phyloP scores from a whole-genome alignment of 352 stramenopile genomes.

The Globisporangium cylindrosporum region DNA sequence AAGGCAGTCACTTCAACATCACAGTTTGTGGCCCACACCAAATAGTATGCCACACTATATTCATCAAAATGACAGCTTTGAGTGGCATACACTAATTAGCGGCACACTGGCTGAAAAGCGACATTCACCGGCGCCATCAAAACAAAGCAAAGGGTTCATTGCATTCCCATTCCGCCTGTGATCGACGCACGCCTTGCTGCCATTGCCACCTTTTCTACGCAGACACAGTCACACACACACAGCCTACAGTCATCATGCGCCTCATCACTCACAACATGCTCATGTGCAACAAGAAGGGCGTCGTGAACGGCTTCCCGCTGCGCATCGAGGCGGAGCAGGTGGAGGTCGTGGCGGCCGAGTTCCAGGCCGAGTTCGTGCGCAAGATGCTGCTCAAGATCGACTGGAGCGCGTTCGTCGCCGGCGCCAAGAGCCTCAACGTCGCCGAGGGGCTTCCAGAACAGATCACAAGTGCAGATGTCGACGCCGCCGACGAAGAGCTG shows the following conservation, averaged over 20 bases:
- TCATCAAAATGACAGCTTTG: neutral
- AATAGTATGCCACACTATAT: neutral
- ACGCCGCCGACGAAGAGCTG: slow-evolving; percentile 55
- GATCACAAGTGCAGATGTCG: slow-evolving; percentile 36
- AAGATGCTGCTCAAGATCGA: slow-evolving; percentile 91
- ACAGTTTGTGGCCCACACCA: neutral
- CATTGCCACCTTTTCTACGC: neutral
- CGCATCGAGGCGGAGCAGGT: slow-evolving; percentile 79
- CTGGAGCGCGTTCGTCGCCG: slow-evolving; percentile 82
- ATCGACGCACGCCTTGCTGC: neutral
- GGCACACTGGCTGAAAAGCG: neutral
- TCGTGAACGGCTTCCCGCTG: slow-evolving; percentile 91
- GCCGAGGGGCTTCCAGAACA: slow-evolving; percentile 65
- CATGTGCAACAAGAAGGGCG: slow-evolving; percentile 92
- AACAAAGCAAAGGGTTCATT: slow-evolving; percentile 1
- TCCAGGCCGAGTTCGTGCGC: slow-evolving; percentile 78
- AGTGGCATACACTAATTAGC: neutral
- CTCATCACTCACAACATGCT: slow-evolving; percentile 96
- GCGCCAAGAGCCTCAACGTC: slow-evolving; percentile 68
- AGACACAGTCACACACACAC: neutral
- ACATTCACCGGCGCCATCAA: slow-evolving; percentile 2
- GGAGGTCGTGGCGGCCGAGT: slow-evolving; percentile 82
- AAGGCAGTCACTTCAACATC: neutral
- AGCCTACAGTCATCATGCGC: slow-evolving; percentile 46
- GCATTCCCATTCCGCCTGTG: neutral